These are phyloP conservation scores for Cyphellophora attinorum DNA, from an alignment of 2,329 filamentous ascomycete genomes.

Conservation along the genomic window DNA sequence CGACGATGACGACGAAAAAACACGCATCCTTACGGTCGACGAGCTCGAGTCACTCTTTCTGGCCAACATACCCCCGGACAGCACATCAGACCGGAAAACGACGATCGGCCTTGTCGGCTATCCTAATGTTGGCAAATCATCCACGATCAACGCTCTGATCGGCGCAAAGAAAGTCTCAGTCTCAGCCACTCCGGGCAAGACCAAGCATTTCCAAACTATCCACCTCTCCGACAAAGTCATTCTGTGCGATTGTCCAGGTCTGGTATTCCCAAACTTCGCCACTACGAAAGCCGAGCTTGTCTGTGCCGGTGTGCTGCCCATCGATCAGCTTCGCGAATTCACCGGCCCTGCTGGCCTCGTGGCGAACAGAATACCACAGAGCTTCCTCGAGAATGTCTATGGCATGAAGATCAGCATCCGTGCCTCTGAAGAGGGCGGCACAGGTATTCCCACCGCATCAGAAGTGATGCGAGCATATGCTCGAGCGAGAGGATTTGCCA, in stretches of 20 bases:
- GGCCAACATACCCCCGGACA: conserved; percentile 53
- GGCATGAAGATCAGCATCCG: conserved; percentile 79
- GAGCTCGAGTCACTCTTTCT: conserved; percentile 87
- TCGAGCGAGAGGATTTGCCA: conserved; percentile 79
- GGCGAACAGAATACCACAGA: conserved; percentile 72
- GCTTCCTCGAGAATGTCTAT: conserved; percentile 86
- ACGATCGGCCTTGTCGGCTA: conserved; percentile 93
- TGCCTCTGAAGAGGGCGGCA: conserved; percentile 84
- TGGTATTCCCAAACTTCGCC: conserved; percentile 97
- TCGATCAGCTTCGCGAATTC: conserved; percentile 91
- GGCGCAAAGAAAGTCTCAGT: conserved; percentile 98
- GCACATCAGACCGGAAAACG: conserved; percentile 54
- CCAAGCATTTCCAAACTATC: conserved; percentile 98
- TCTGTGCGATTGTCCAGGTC: conserved; percentile 94
- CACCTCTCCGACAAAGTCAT: conserved; percentile 83
- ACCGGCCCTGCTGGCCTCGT: conserved; percentile 78
- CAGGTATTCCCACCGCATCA: conserved; percentile 70
- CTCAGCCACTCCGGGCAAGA: conserved; percentile 93
- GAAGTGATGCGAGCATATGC: conserved; percentile 84
- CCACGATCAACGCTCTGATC: conserved; percentile 97
- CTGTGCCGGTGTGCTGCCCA: conserved; percentile 87
- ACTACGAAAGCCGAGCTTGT: conserved; percentile 94
- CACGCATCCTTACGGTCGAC: conserved; percentile 80
- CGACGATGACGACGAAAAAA: conserved; percentile 26
- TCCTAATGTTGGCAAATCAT: conserved; percentile 71